These are phyloP conservation scores for Phoma sp. DNA, from an alignment of 2,329 filamentous ascomycete species.

Conservation along the genomic window DNA sequence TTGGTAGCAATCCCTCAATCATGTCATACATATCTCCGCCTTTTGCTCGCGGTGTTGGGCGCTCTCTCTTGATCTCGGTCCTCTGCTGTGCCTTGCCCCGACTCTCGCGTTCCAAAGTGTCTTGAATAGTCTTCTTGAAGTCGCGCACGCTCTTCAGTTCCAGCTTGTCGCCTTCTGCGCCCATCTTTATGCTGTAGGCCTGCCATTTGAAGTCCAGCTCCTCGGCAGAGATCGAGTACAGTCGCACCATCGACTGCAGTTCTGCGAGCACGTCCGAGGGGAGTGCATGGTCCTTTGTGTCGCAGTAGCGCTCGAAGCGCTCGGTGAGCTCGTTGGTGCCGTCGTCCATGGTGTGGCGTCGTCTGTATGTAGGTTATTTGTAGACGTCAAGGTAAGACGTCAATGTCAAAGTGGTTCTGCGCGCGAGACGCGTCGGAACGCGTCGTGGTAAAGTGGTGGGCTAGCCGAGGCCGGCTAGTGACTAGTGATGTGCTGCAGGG, in stretches of 20 bases:
- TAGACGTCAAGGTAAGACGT: neutral
- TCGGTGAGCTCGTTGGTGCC: slow-evolving; percentile 61
- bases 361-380: slow-evolving; percentile 8
- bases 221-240: slow-evolving; percentile 80
- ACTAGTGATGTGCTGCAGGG: slow-evolving; percentile 21
- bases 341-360: slow-evolving; percentile 54
- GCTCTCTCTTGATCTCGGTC: slow-evolving; percentile 66
- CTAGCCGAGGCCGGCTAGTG: slow-evolving; percentile 29
- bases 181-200: slow-evolving; percentile 95
- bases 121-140: slow-evolving; percentile 87
- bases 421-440: slow-evolving; percentile 39
- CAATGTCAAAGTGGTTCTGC: slow-evolving; percentile 5
- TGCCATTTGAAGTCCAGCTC: slow-evolving; percentile 99
- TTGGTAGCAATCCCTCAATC: slow-evolving; percentile 59
- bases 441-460: slow-evolving; percentile 31
- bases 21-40: slow-evolving; percentile 80
- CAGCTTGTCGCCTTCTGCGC: slow-evolving; percentile 74
- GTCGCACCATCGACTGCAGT: slow-evolving; percentile 81
- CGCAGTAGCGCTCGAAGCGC: slow-evolving; percentile 68
- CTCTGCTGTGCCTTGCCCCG: slow-evolving; percentile 69
- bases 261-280: slow-evolving; percentile 80
- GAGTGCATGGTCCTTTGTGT: slow-evolving; percentile 59
- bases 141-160: slow-evolving; percentile 74
- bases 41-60: slow-evolving; percentile 64
- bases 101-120: slow-evolving; percentile 78